Percentiles rank a stretch among this genome's conserved stretches.
These are phyloP conservation scores for Perkinsus olseni DNA, from an alignment of 169 alveolate genomes.

Conservation along the genomic window DNA sequence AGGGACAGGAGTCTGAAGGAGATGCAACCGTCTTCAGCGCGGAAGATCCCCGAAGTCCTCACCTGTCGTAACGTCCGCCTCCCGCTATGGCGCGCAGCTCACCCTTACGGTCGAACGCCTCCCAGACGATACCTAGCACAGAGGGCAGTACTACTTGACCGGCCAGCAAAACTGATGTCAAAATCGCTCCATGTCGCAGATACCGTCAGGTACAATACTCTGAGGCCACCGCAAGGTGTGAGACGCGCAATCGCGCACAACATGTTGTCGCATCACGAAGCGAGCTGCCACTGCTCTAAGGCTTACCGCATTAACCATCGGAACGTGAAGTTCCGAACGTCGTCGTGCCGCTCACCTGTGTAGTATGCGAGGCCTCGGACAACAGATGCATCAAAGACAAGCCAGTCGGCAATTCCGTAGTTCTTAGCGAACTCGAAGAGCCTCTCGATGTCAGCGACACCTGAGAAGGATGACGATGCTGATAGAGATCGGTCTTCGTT, in stretches of 20 bases:
- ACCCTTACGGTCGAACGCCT: constrained; percentile 35
- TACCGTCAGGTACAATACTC: too few species aligned
- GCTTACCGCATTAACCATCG: too few species aligned
- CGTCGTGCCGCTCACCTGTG: constrained; percentile 11
- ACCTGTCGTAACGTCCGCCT: constrained; percentile 36
- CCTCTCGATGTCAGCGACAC: not conserved
- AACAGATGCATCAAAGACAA: constrained; percentile 13
- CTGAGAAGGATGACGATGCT: not conserved
- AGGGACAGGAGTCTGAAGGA: not conserved
- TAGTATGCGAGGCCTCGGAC: constrained; percentile 46
- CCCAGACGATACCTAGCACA: constrained; percentile 30
- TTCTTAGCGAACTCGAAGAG: constrained; percentile 4
- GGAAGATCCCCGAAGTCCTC: not conserved
- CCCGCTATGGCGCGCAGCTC: constrained; percentile 30
- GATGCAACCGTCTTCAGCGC: not conserved
- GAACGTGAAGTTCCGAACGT: not conserved
- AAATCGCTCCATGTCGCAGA: too few species aligned
- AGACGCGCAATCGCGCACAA: too few species aligned
- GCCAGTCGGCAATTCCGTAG: constrained; percentile 17
- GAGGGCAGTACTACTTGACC: too few species aligned
- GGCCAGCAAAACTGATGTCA: too few species aligned
- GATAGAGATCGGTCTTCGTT: too few species aligned
- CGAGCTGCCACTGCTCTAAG: too few species aligned
- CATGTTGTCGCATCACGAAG: too few species aligned
- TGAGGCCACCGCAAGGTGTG: too few species aligned